phyloP scores from a whole-genome alignment of 2,329 filamentous ascomycete species.

The Knoxdaviesia capensis region DNA sequence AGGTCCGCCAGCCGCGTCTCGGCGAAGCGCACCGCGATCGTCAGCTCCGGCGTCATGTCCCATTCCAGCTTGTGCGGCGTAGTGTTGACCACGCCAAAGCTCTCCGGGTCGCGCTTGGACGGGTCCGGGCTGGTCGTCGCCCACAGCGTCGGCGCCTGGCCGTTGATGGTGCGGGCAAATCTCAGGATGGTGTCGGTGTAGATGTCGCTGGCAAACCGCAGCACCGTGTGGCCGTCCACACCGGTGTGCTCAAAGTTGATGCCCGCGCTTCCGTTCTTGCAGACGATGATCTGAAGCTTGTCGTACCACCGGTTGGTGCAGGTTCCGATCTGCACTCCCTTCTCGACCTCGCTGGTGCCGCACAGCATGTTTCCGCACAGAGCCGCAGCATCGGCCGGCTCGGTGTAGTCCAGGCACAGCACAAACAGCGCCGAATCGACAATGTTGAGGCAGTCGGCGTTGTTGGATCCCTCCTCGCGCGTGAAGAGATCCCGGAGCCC shows the following conservation, averaged over 20 bases:
- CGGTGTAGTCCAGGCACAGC: constrained; percentile 80
- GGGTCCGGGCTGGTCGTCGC: constrained; percentile 79
- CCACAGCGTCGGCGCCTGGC: constrained; percentile 80
- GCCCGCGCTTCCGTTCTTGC: constrained; percentile 92
- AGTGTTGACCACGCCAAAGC: constrained; percentile 82
- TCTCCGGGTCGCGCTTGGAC: constrained; percentile 73
- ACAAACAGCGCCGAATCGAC: constrained; percentile 89
- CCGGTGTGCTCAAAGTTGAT: constrained; percentile 99
- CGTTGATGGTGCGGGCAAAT: constrained; percentile 89
- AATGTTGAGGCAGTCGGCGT: constrained; percentile 86
- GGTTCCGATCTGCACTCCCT: constrained; percentile 87
- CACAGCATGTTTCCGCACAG: constrained; percentile 99
- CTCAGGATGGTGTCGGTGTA: constrained; percentile 96
- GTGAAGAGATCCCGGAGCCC: constrained; percentile 74
- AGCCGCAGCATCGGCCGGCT: constrained; percentile 59
- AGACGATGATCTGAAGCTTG: constrained; percentile 96
- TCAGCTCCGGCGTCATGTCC: constrained; percentile 88
- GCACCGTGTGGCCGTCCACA: constrained; percentile 89
- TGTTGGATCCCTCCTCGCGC: constrained; percentile 73
- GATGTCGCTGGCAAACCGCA: constrained; percentile 87
- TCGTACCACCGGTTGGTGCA: constrained; percentile 99
- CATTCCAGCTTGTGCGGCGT: constrained; percentile 93
- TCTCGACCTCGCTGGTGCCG: constrained; percentile 77
- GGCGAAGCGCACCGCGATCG: constrained; percentile 80
- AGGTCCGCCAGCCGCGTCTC: constrained; percentile 87